phyloP scores from a whole-genome alignment of 306 rosid species.

The Rosa multiflora region DNA sequence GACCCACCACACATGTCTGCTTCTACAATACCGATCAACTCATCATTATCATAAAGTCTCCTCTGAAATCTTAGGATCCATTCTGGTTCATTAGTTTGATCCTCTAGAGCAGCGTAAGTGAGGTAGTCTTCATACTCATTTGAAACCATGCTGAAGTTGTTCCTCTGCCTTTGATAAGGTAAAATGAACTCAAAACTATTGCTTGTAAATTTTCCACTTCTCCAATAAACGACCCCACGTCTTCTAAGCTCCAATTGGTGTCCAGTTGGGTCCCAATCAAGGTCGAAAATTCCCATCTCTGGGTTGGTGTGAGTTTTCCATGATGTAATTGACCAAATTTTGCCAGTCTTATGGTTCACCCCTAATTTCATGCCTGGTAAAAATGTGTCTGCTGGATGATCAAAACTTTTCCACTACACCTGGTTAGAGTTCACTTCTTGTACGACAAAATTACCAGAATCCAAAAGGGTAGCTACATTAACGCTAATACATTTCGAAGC shows the following conservation, averaged over 20 bases:
- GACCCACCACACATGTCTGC: neutral
- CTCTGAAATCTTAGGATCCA: neutral
- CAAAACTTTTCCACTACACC: constrained; percentile 15
- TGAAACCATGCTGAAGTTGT: neutral
- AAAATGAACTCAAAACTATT: neutral
- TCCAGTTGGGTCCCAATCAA: neutral
- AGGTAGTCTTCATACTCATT: constrained; percentile 8
- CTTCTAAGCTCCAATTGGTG: too few species aligned
- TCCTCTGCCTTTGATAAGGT: neutral
- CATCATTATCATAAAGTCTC: neutral
- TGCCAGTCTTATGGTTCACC: constrained; percentile 32
- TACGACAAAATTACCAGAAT: constrained; percentile 15
- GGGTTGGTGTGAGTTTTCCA: constrained; percentile 16
- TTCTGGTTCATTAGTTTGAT: neutral
- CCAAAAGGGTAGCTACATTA: neutral
- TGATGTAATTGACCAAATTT: constrained; percentile 33
- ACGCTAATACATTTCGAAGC: neutral
- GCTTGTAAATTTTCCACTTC: neutral
- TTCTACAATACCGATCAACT: neutral
- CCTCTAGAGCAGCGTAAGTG: neutral
- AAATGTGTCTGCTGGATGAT: constrained; percentile 3
- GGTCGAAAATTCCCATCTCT: neutral
- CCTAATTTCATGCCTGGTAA: constrained; percentile 40
- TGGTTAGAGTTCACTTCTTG: neutral
- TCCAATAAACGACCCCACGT: constrained; percentile 1